Base-by-base conservation (phyloP, 1,284 basidiomycete species). In the Coniferiporia sulphurascens region DNA sequence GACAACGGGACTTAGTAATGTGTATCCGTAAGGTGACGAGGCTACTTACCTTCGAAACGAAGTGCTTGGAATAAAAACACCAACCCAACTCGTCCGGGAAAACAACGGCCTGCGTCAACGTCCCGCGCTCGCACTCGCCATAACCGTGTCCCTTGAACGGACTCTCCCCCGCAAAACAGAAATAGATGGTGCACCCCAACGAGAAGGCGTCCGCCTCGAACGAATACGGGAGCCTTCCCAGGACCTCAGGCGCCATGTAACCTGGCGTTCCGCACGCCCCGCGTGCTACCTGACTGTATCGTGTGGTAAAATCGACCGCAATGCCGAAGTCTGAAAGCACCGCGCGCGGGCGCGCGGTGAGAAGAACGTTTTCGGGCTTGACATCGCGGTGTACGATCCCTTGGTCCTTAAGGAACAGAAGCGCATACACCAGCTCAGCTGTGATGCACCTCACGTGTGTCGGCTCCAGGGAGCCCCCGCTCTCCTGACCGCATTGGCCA, bases 361-460 rank as follows among this genome's bases (percentile, higher is more conserved):
- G 72, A 10, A 86, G 72, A 56, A 85, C 84, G 66, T 86, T 86
- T 71, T 83, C 82, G 34, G 83, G 83, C 67, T 85, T 85, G 68
- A 85, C 82, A 66, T 86, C 84, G 32, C 84, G 76, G 69, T 86
- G 84, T 17, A 85, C 81, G 64, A 86, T 84, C 67, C 83, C 83
- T n/a, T 43, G 41, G 10, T 43, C n/a, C 41, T 43, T 43, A 7
- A 43, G 41, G n/a, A 43, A 43, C 41, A 43, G 41, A 43, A 43
- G 41, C 7, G 41, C 41, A 7, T n/a, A 12, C 41, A 43, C 41
- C 41, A 43, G 41, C n/a, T 43, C 41, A 12, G 41, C 41, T 13
- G 41, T n/a, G 41, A 43, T 43, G 41, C 7, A 13, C n/a, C 41
- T 43, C 41, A 43, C 41, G 41, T 43, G n/a, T n/a, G 41, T 43